Evolutionary conservation across 106 monocot species (phyloP).

Genomic region (Agapanthus africanus): DNA sequence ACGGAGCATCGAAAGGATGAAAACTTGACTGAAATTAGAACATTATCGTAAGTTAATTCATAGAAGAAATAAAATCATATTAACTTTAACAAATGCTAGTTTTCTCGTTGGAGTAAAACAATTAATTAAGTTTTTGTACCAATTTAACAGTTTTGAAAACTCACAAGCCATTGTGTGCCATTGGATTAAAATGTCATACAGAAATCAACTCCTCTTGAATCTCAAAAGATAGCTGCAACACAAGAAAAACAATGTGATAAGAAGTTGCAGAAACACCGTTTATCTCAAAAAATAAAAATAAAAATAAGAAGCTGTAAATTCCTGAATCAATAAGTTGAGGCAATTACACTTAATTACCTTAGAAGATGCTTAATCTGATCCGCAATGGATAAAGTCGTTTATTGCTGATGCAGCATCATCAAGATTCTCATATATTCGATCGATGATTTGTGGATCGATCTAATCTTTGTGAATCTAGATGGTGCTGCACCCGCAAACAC

Average conservation of each 20-base stretch:
- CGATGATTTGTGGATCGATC: neutral
- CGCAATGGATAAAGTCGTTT: slow-evolving; percentile 9
- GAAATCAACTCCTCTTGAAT: neutral
- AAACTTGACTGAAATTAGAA: neutral
- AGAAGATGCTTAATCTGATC: neutral
- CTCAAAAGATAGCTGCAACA: neutral
- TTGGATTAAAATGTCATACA: neutral
- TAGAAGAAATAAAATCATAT: neutral
- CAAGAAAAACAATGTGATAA: neutral
- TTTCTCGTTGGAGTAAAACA: neutral
- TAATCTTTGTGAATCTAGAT: slow-evolving; percentile 35
- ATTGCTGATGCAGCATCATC: too few relatives aligned
- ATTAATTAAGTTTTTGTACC: neutral
- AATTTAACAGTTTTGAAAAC: neutral
- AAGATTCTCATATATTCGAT: too few relatives aligned
- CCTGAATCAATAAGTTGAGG: neutral
- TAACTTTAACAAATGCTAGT: neutral
- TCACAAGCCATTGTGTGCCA: neutral
- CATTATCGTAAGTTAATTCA: neutral
- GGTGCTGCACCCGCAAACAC: slow-evolving; percentile 36
- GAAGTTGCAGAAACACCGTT: too few relatives aligned
- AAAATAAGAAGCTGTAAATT: neutral
- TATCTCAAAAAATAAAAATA: too few relatives aligned
- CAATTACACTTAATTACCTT: neutral
- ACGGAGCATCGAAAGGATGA: neutral